These are phyloP conservation scores for Cryptococcus maquisensis DNA, from an alignment of 1,284 basidiomycete species.

Conservation along the genomic window DNA sequence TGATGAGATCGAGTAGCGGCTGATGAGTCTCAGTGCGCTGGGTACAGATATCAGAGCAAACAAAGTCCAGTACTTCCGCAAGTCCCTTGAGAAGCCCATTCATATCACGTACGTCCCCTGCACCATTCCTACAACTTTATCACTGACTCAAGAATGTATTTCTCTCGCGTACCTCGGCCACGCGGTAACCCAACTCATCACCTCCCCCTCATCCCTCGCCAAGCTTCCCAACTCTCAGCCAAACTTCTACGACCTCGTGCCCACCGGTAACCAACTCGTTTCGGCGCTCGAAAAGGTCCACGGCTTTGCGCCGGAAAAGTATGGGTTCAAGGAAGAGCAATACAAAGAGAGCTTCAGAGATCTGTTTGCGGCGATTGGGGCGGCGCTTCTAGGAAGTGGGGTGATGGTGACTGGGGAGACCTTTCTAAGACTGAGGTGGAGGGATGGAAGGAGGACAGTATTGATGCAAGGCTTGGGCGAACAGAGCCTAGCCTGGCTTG, in stretches of 20 bases:
- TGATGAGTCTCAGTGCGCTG: background rate
- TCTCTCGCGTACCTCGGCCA: conserved; percentile 8
- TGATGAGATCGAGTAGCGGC: background rate
- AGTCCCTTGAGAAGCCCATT: conserved; percentile 3
- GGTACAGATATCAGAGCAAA: conserved; percentile 7
- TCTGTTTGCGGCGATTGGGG: background rate
- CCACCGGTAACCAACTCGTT: conserved; percentile 8
- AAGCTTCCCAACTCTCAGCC: background rate
- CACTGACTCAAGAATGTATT: background rate
- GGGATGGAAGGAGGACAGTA: background rate
- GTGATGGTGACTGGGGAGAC: conserved; percentile 3
- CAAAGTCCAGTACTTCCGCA: conserved; percentile 3
- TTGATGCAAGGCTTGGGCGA: conserved; percentile 5
- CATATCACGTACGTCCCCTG: conserved; percentile 9
- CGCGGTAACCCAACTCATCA: conserved; percentile 7
- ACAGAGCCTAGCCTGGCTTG: conserved; percentile 17
- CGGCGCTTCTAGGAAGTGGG: conserved; percentile 9
- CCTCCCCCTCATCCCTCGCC: background rate
- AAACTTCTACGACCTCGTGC: conserved; percentile 3
- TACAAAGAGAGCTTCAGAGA: background rate
- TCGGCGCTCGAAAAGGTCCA: conserved; percentile 6
- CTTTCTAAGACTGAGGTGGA: conserved; percentile 2
- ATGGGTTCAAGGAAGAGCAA: background rate
- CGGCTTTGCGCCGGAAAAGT: conserved; percentile 3
- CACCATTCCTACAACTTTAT: background rate